phyloP scores from a whole-genome alignment of 1,284 basidiomycete genomes.

The Meira miltonrushii region DNA sequence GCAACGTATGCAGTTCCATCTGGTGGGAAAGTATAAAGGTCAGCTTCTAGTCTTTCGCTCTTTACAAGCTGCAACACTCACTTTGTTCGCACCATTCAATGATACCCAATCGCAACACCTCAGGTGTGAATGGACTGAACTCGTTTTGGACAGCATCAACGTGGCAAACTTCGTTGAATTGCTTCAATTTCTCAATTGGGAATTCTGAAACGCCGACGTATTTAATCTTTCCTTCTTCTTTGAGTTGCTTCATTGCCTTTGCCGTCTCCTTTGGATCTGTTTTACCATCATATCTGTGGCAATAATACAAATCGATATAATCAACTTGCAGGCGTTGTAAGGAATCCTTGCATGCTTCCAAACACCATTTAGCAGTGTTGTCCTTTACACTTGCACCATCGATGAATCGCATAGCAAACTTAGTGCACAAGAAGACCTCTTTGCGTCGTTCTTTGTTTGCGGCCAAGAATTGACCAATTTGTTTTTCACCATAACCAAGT shows the following conservation, averaged over 20 bases:
- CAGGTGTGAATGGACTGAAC: conserved; percentile 56
- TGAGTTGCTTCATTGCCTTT: conserved; percentile 64
- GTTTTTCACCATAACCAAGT: conserved; percentile 51
- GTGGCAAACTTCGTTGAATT: conserved; percentile 40
- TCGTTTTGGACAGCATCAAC: conserved; percentile 55
- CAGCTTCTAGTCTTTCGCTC: too few species aligned
- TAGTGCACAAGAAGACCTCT: conserved; percentile 54
- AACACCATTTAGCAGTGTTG: conserved; percentile 42
- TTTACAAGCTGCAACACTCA: too few species aligned
- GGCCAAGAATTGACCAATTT: conserved; percentile 52
- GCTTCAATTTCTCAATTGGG: conserved; percentile 25
- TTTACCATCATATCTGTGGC: conserved; percentile 40
- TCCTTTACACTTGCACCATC: conserved; percentile 18
- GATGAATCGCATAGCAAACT: conserved; percentile 48
- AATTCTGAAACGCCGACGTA: conserved; percentile 65
- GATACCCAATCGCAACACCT: too few species aligned
- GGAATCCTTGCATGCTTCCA: conserved; percentile 47
- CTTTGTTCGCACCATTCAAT: too few species aligned
- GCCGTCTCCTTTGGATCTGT: conserved; percentile 50
- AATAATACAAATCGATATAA: conserved; percentile 54
- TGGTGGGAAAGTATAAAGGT: too few species aligned
- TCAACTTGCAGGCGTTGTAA: conserved; percentile 48
- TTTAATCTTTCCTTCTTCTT: conserved; percentile 65
- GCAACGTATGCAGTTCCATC: conserved; percentile 26
- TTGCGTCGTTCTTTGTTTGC: conserved; percentile 35